phyloP scores from a whole-genome alignment of 73 alveolate species.

The Blepharisma japonicum region DNA sequence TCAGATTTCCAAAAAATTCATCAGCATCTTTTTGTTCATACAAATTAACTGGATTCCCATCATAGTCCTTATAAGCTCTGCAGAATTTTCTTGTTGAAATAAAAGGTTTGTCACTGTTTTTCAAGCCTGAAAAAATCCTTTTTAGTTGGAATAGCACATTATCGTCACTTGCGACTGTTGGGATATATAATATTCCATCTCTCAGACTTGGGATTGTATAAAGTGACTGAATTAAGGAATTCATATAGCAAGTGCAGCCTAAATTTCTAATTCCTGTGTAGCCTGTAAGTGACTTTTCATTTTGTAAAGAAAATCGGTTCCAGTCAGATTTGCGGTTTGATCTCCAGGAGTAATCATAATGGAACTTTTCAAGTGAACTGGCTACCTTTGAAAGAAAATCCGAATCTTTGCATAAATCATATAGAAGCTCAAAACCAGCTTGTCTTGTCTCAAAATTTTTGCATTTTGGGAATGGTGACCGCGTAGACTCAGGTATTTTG shows the following conservation, averaged over 20 bases:
- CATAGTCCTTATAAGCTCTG: conserved; percentile 49
- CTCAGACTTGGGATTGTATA: conserved; percentile 73
- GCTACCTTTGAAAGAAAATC: conserved; percentile 39
- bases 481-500: too few relatives aligned
- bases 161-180: conserved; percentile 32
- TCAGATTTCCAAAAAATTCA: conserved; percentile 84
- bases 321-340: conserved; percentile 52
- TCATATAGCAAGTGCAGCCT: conserved; percentile 91
- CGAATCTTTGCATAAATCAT: conserved; percentile 48
- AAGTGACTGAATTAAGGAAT: conserved; percentile 72
- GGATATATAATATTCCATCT: conserved; percentile 51
- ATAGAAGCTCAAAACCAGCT: conserved; percentile 35
- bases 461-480: conserved; percentile 52
- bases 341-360: conserved; percentile 52
- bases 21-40: conserved; percentile 91
- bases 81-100: conserved; percentile 1
- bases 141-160: background rate
- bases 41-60: conserved; percentile 81
- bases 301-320: conserved; percentile 38
- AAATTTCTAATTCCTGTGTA: conserved; percentile 82
- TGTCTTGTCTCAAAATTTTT: conserved; percentile 22
- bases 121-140: background rate
- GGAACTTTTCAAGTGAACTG: conserved; percentile 31
- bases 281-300: conserved; percentile 58
- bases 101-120: background rate